Conservation (phyloP, 1,284 basidiomycete species). For the Schizophyllum amplum region DNA sequence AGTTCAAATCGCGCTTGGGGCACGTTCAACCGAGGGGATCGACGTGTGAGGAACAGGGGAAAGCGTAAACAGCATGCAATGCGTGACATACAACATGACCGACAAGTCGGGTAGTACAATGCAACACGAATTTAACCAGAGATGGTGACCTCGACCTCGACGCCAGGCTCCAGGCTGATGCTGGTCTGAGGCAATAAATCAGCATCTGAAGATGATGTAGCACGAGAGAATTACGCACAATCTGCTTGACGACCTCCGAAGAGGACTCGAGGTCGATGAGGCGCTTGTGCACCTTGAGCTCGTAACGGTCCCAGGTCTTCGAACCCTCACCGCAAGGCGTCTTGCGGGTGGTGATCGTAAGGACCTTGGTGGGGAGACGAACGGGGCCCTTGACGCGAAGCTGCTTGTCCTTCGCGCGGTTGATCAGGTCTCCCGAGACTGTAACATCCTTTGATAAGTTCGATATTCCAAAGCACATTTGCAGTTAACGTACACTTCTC, state of each 20-base stretch:
- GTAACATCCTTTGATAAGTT: conserved; percentile 2
- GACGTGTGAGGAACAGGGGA: no score
- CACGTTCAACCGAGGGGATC: no score
- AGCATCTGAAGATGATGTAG: conserved; percentile 1
- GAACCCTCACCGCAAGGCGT: conserved; percentile 99
- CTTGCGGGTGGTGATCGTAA: conserved; percentile 98
- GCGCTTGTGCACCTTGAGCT: conserved; percentile 99
- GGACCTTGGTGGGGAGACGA: conserved; percentile 96
- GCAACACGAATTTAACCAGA: conserved; percentile 49
- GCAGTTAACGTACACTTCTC: conserved; percentile 80
- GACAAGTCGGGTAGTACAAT: neutral
- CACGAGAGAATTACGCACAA: conserved; percentile 49
- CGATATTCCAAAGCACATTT: neutral
- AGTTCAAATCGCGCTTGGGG: no score
- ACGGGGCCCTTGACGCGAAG: conserved; percentile 99
- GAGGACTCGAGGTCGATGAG: conserved; percentile 99
- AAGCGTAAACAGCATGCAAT: no score
- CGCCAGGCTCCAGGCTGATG: conserved; percentile 98
- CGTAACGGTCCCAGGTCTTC: conserved; percentile 99
- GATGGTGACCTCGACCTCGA: conserved; percentile 99
- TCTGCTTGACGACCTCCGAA: conserved; percentile 99
- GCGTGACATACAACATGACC: neutral
- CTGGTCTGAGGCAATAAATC: conserved; percentile 60
- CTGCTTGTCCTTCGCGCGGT: conserved; percentile 99
- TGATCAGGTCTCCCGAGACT: conserved; percentile 96